Evolutionary conservation across 2,329 filamentous ascomycete species (phyloP), one percentile per base, ranked within the genome.

Genomic region (Aspergillus tamarii): DNA sequence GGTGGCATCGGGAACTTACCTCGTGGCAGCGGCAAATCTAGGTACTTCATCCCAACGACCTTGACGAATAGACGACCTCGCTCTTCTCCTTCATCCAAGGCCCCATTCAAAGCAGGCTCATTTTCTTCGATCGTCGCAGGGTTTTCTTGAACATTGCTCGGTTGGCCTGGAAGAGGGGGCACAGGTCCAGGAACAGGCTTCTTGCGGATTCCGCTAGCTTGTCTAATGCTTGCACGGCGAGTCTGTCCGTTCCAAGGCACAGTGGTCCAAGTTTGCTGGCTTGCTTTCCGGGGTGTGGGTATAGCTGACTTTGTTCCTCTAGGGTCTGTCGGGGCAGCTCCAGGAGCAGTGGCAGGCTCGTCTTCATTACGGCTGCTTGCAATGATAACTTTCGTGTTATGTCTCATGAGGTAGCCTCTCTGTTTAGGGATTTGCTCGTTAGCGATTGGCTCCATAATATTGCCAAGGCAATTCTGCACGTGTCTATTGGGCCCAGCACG

Each of bases 361-460:
- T 76, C 90, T 66, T 90, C 84, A 68, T 91, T 90, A 53, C 86
- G 84, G 74, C 85, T 89, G 76, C 90, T 96, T n/a, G 95, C 95
- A 57, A 96, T 89, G 57, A 99, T 93, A 60, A 99, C 87, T 79
- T 98, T 98, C 4, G 94, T 98, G 80, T 98, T 99, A 73, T 99
- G 94, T 73, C 95, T 89, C 94, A 98, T 99, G 53, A 98, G 85
- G 75, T 99, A 99, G 62, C 95, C 95, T 83, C 96, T 94, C 94
- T 97, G 91, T 88, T 84, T 85, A 70, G 79, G 83, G 71, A 81
- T 73, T 74, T 78, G 84, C 73, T 82, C 75, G 85, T 93, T 89
- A 92, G 90, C 85, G 88, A 84, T 79, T 63, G 73, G 64, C 67
- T 70, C 71, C 70, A 55, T 39, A 43, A 55, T 26, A 63, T 59